These are phyloP conservation scores for Botrytis fragariae DNA, from an alignment of 2,329 filamentous ascomycete genomes.

Conservation along the genomic window DNA sequence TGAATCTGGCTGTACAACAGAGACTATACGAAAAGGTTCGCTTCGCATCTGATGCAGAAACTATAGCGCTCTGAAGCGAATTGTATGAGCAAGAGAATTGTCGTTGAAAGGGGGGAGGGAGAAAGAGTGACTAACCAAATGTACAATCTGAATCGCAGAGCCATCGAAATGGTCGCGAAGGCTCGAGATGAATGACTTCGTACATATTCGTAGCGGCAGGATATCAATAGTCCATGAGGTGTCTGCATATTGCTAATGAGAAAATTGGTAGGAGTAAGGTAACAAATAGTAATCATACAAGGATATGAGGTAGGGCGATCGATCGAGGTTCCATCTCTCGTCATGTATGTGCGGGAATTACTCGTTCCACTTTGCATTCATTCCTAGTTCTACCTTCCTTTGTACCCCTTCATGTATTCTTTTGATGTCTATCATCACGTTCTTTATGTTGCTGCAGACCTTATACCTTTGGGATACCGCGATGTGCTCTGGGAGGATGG, in stretches of 20 bases:
- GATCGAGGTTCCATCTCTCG: background rate
- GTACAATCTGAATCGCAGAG: background rate
- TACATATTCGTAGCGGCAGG: too few relatives aligned
- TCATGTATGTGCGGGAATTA: background rate
- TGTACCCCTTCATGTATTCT: background rate
- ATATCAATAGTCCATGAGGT: background rate
- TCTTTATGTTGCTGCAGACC: background rate
- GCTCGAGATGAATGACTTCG: background rate
- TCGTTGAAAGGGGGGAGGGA: background rate
- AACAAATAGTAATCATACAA: accelerated
- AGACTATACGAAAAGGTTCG: background rate
- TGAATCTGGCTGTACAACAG: background rate
- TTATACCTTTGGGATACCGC: background rate
- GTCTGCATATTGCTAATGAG: background rate
- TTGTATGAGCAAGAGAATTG: background rate
- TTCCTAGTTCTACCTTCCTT: background rate
- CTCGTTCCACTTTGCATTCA: background rate
- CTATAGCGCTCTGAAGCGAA: background rate
- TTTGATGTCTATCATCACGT: background rate
- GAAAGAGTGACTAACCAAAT: background rate
- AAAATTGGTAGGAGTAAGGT: background rate
- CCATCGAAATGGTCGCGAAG: background rate
- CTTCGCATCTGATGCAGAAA: background rate
- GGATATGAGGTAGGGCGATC: background rate
- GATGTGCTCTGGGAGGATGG: background rate